phyloP scores from a whole-genome alignment of 1,284 basidiomycete genomes.

The Clitocybe nebularis region DNA sequence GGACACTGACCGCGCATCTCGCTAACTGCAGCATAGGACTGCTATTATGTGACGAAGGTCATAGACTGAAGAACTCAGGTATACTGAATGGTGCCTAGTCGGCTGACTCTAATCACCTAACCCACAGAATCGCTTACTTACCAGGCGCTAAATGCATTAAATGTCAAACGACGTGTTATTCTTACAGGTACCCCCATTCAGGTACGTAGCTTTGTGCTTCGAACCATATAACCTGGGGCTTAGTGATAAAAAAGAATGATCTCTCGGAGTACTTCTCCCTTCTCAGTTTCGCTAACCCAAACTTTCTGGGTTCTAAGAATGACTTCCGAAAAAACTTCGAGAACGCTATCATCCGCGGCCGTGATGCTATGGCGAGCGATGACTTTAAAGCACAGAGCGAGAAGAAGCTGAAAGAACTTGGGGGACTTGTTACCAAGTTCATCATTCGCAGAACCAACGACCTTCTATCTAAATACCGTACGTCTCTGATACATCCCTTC shows the following conservation, averaged over 20 bases:
- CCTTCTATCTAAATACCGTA: conserved; percentile 93
- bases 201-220: too few relatives aligned
- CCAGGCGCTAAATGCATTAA: conserved; percentile 78
- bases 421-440: conserved; percentile 89
- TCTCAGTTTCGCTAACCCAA: conserved; percentile 95
- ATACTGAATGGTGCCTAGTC: conserved; percentile 2
- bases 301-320: conserved; percentile 87
- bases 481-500: conserved; percentile 29
- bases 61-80: conserved; percentile 96
- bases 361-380: conserved; percentile 89
- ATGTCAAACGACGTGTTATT: conserved; percentile 94
- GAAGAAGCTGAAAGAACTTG: conserved; percentile 91
- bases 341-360: conserved; percentile 88
- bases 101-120: conserved; percentile 2
- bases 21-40: conserved; percentile 84
- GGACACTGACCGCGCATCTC: conserved; percentile 76
- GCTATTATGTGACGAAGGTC: conserved; percentile 94
- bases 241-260: conserved; percentile 69
- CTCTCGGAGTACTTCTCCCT: conserved; percentile 96
- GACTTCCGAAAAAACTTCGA: conserved; percentile 98
- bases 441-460: conserved; percentile 98
- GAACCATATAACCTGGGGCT: too few relatives aligned
- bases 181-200: conserved; percentile 96
- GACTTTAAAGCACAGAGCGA: conserved; percentile 81
- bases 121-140: conserved; percentile 82